A percentile compares a stretch with the other conserved stretches of the same genome.
phyloP scores from a whole-genome alignment of 2,329 filamentous ascomycete genomes.

The Diaporthe sp. region DNA sequence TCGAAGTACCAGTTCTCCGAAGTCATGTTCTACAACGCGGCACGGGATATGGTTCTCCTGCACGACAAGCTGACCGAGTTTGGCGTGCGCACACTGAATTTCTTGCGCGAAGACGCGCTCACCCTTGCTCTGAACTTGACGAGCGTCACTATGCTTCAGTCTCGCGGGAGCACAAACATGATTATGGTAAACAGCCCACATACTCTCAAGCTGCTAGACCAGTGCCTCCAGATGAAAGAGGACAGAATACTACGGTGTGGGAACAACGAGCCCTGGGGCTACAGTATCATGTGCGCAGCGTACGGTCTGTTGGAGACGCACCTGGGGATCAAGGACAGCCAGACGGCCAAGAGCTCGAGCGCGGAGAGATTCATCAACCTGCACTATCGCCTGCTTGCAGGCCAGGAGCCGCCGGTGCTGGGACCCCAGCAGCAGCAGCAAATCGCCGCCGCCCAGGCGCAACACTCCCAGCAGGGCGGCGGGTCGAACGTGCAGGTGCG shows the following conservation, averaged over 20 bases:
- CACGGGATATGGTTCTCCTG: slow-evolving; percentile 72
- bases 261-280: slow-evolving; percentile 75
- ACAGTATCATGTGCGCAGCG: slow-evolving; percentile 74
- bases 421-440: slow-evolving; percentile 48
- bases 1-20: slow-evolving; percentile 75
- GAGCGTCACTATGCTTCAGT: slow-evolving; percentile 73
- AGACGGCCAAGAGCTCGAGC: slow-evolving; percentile 70
- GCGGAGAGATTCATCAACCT: slow-evolving; percentile 72
- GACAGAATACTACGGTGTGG: slow-evolving; percentile 72
- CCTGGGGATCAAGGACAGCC: slow-evolving; percentile 68
- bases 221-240: slow-evolving; percentile 72
- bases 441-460: slow-evolving; percentile 43
- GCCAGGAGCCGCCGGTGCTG: slow-evolving; percentile 62
- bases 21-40: slow-evolving; percentile 74
- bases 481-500: slow-evolving; percentile 27
- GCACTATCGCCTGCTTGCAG: slow-evolving; percentile 69
- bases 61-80: slow-evolving; percentile 73
- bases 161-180: slow-evolving; percentile 70
- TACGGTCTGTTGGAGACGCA: slow-evolving; percentile 72
- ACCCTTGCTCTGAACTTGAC: slow-evolving; percentile 73
- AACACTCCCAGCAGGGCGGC: slow-evolving; percentile 33
- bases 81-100: slow-evolving; percentile 71
- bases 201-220: slow-evolving; percentile 72
- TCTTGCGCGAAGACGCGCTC: slow-evolving; percentile 71
- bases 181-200: slow-evolving; percentile 74